phyloP scores from a whole-genome alignment of 2,329 filamentous ascomycete species.

The Alternaria angustiovoidea region DNA sequence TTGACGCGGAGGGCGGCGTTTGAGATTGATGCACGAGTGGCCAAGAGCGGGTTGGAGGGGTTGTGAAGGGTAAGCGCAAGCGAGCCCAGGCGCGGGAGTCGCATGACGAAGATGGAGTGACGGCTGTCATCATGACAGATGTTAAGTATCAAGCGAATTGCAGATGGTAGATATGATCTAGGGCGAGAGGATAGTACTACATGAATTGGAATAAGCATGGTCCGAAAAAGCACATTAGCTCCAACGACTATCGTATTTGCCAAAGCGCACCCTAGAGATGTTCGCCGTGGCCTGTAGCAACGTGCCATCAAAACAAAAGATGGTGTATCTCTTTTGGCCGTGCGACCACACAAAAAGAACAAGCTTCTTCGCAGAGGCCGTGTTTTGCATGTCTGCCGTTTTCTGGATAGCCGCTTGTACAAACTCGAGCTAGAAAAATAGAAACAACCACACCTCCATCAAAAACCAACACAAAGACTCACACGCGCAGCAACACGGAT shows the following conservation, averaged over 20 bases:
- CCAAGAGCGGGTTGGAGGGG: slow-evolving; percentile 2
- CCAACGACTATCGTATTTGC: not conserved
- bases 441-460: slow-evolving; percentile 11
- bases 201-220: not conserved
- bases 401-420: slow-evolving; percentile 4
- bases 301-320: not conserved
- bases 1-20: slow-evolving; percentile 16
- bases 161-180: not conserved
- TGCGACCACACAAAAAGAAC: not conserved
- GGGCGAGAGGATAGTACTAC: not conserved
- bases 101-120: slow-evolving; percentile 12
- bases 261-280: not conserved
- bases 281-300: not conserved
- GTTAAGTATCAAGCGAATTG: slow-evolving; percentile 1
- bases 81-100: not conserved
- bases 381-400: not conserved
- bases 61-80: slow-evolving; percentile 3
- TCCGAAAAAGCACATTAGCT: not conserved
- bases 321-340: not conserved
- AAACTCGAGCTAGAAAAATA: slow-evolving; percentile 5
- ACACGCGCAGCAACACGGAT: not conserved
- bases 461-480: slow-evolving; percentile 15
- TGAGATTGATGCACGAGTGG: slow-evolving; percentile 21
- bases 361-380: not conserved
- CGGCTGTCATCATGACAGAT: slow-evolving; percentile 25